Base-by-base conservation (phyloP, 23 red algal genomes). In the Gracilaria domingensis region DNA sequence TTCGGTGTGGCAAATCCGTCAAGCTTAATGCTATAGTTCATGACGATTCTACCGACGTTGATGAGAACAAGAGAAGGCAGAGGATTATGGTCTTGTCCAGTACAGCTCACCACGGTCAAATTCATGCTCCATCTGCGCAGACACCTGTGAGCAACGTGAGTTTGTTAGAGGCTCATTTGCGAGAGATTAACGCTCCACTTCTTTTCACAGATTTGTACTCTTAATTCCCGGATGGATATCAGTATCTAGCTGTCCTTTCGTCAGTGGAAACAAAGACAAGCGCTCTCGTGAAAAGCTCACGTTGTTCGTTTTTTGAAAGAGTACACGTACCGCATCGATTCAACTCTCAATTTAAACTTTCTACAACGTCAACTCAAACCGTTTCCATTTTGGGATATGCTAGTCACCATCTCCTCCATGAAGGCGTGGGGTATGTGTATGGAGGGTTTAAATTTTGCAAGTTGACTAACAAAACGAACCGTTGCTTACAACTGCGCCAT, bases 41-140 rank as follows among this genome's bases (percentile, higher is more conserved):
- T 49, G 84, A 88, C 21, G 84, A 88, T 37, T 75, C 84, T 50
- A 59, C 67, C 24, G 84, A 88, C 48, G 84, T 36, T 35, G 84
- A 88, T 49, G 40, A 76, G 45, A 29, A 34, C 17, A 30, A 33
- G n/a, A 57, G 67, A 42, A 35, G 47, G n/a, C 58, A 48, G 8
- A 12, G 67, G 11, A 61, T 25, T 13, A 35, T 17, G 0, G 81
- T 61, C 3, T 38, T 70, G 81, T 0, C 40, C 9, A 9, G 13
- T 42, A 5, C 3, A 12, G 45, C 45, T 37, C 30, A 25, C 24
- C 20, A 40, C 72, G 42, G 0, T 37, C 67, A 29, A 8, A 37
- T 1, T 44, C 34, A 7, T 32, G 59, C 24, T 8, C 14, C 59
- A 32, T 24, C 59, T 2, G 25, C 59, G 3, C 59, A 26, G 1